Conservation (phyloP, 225 moss, liverwort and hornwort genomes). For the Asterella californica region DNA sequence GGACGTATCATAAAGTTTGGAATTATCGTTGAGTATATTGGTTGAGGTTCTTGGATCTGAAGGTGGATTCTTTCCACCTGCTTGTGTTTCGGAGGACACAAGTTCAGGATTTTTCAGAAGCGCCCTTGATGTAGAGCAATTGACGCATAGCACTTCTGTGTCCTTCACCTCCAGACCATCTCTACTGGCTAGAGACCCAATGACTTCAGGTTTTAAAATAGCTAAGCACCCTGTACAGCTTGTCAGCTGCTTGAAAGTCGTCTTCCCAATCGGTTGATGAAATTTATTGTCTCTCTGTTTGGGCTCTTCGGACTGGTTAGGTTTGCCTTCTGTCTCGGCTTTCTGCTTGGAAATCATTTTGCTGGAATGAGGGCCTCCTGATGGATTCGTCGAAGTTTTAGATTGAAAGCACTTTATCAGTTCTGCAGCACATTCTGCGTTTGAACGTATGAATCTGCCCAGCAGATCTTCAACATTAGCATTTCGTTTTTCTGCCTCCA, state of each 20-base stretch:
- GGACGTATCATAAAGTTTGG: not conserved
- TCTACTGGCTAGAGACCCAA: not conserved
- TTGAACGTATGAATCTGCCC: constrained; percentile 31
- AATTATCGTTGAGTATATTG: not conserved
- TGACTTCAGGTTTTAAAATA: not conserved
- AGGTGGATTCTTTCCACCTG: not conserved
- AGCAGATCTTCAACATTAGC: constrained; percentile 24
- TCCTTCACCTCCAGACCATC: not conserved
- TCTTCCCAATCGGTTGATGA: not conserved
- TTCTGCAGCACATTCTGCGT: constrained; percentile 36
- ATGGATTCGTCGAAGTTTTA: not conserved
- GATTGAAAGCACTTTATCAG: constrained; percentile 30
- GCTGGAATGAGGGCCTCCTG: not conserved
- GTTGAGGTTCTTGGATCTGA: not conserved
- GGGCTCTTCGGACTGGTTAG: not conserved
- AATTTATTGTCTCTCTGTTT: not conserved
- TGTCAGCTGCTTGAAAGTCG: not conserved
- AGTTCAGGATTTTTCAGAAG: not conserved
- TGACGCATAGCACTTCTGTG: not conserved
- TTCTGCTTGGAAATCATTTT: not conserved
- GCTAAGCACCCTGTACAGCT: constrained; percentile 4
- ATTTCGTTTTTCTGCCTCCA: not conserved
- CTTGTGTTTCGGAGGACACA: not conserved
- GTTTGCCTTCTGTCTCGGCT: not conserved
- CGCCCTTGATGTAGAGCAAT: constrained; percentile 11